Base-by-base conservation (phyloP, 106 monocot species). In the Narthecium ossifragum region DNA sequence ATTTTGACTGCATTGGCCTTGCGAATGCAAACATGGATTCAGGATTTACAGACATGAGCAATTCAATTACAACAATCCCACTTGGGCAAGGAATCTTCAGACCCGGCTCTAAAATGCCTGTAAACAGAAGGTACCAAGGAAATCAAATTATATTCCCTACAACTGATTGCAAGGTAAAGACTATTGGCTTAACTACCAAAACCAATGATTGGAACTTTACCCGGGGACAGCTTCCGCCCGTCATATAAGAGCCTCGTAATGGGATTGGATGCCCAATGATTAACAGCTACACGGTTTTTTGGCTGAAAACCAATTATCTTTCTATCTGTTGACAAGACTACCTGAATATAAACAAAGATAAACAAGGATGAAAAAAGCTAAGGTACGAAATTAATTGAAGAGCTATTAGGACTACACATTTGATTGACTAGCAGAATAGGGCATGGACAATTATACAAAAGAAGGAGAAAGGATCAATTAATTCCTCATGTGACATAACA, bases 261-360 rank as follows among this genome's bases (percentile, higher is more conserved):
- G 4, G 96, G 96, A 68, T 96, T 83, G 52, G 81, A 75, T 68
- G 81, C 78, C 86, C 96, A 96, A 55, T 72, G 77, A 65, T 78
- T 86, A 18, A 96, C 84, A 43, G 83, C 96, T 17, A 77, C 55
- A 9, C 96, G 75, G 53, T 50, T 96, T 71, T 78, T 96, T 14
- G 90, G 96, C 47, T 84, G 86, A 63, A 96, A 90, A 9, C 96
- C 96, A 18, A 90, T 62, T 57, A 96, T 43, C 48, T 70, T 75
- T 38, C 96, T 90, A 67, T 79, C 73, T 63, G 45, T 70, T 32
- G 80, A 71, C 62, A 90, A 46, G 17, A 83, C 90, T 59, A 90
- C 96, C 96, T 96, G 49, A 30, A 51, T 20, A 47, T 57, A 37
- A 29, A 51, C 4, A 28, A 34, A 15, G 49, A 20, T 11, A 43